phyloP scores from a whole-genome alignment of 1,284 basidiomycete genomes.

The Cutaneotrichosporon cutaneum region DNA sequence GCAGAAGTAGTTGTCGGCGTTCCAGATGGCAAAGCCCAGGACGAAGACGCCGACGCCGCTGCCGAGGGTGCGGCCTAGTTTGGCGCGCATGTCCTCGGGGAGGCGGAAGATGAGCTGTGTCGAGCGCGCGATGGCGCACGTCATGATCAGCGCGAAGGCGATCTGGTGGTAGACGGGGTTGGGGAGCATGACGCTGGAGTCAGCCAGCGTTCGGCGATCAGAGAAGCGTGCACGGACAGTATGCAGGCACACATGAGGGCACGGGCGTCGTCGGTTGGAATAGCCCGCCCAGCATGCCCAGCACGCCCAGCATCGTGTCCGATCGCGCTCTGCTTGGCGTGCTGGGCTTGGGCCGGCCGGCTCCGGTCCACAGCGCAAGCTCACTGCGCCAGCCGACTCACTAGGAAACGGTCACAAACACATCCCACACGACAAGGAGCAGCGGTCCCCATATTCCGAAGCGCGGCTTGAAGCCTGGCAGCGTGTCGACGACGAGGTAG shows the following conservation, averaged over 20 bases:
- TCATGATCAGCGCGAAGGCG: conserved; percentile 55
- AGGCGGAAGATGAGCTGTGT: conserved; percentile 40
- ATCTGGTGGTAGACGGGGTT: conserved; percentile 60
- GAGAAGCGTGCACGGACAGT: background rate
- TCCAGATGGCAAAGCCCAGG: conserved; percentile 57
- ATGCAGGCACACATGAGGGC: background rate
- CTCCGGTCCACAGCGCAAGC: too few relatives aligned
- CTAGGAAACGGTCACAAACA: conserved; percentile 52
- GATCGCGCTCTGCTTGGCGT: background rate
- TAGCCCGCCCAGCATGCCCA: background rate
- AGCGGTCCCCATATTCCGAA: conserved; percentile 40
- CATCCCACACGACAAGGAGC: conserved; percentile 37
- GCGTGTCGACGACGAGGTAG: conserved; percentile 47
- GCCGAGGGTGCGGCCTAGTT: conserved; percentile 35
- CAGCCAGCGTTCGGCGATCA: background rate
- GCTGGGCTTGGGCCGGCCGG: too few relatives aligned
- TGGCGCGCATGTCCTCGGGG: conserved; percentile 26
- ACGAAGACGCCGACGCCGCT: conserved; percentile 47
- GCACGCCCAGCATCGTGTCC: background rate
- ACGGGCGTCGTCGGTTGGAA: background rate
- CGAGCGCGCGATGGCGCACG: conserved; percentile 39
- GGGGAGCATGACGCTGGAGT: conserved; percentile 51
- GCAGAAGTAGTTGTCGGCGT: conserved; percentile 59
- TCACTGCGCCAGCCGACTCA: too few relatives aligned
- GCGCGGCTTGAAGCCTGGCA: conserved; percentile 37